Evolutionary conservation across 495 filamentous ascomycete species (phyloP).

Genomic region (Poronia punctata): DNA sequence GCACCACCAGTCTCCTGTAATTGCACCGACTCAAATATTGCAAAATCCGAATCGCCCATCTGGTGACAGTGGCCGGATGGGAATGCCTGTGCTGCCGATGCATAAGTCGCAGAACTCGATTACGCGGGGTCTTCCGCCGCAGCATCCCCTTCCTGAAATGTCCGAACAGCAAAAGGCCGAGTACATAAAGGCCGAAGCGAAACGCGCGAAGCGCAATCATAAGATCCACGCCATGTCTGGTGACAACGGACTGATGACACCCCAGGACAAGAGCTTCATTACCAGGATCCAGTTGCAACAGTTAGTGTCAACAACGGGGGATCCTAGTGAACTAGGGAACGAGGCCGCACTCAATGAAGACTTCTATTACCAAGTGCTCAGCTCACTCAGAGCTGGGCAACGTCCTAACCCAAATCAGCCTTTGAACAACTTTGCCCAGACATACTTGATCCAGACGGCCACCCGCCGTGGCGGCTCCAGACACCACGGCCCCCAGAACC

Average conservation of each 20-base stretch:
- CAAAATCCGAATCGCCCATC: conserved; percentile 42
- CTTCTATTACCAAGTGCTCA: conserved; percentile 98
- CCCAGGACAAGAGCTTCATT: conserved; percentile 98
- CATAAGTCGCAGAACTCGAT: conserved; percentile 34
- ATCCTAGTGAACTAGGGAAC: conserved; percentile 67
- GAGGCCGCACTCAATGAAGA: conserved; percentile 81
- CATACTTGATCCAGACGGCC: conserved; percentile 90
- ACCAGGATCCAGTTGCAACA: conserved; percentile 97
- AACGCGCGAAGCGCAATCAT: conserved; percentile 93
- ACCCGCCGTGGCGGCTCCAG: conserved; percentile 64
- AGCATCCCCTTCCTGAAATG: conserved; percentile 60
- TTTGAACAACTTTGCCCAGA: conserved; percentile 92
- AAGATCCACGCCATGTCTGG: conserved; percentile 92
- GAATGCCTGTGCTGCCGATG: conserved; percentile 22
- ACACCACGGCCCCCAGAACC: conserved; percentile 82
- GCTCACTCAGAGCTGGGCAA: conserved; percentile 81
- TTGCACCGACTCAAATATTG: conserved; percentile 49
- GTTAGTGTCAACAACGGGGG: conserved; percentile 83
- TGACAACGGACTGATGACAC: conserved; percentile 97
- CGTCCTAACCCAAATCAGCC: conserved; percentile 86
- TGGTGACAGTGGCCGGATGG: conserved; percentile 29
- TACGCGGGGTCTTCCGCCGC: conserved; percentile 24
- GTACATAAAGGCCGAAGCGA: conserved; percentile 84
- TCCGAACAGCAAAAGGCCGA: conserved; percentile 71
- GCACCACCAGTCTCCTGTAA: conserved; percentile 40